Percentiles rank a stretch among this genome's conserved stretches.
Evolutionary conservation across 2,329 filamentous ascomycete genomes (phyloP).

Genomic region (Fusarium denticulatum): DNA sequence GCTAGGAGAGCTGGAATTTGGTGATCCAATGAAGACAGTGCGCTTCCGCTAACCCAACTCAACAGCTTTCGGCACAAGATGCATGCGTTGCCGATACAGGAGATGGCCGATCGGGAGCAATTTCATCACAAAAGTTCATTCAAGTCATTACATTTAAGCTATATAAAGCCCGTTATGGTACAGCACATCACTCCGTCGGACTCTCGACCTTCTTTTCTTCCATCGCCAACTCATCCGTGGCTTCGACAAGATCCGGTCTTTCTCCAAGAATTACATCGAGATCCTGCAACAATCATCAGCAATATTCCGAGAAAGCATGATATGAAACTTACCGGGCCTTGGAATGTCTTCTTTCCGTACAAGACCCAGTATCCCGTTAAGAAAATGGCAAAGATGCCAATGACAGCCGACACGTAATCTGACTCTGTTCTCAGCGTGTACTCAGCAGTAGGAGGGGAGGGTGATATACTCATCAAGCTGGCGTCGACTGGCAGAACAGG

Average conservation of each 20-base stretch:
- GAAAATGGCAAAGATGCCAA: constrained; percentile 46
- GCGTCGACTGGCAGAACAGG: constrained; percentile 24
- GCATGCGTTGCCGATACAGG: not conserved
- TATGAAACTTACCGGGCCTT: constrained; percentile 21
- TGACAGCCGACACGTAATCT: constrained; percentile 52
- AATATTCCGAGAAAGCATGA: accelerated
- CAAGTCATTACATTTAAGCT: not conserved
- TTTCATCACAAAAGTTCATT: not conserved
- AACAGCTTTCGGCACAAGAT: not conserved
- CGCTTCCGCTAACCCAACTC: not conserved
- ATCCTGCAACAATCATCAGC: not conserved
- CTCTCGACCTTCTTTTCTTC: constrained; percentile 22
- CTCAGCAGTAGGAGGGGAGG: no score
- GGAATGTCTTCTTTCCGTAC: constrained; percentile 28
- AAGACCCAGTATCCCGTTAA: constrained; percentile 20
- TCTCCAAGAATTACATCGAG: constrained; percentile 28
- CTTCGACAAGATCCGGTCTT: constrained; percentile 1
- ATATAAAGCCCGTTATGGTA: not conserved
- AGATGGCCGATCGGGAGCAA: accelerated
- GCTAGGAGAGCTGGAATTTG: not conserved
- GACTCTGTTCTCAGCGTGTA: not conserved
- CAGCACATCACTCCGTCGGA: not conserved
- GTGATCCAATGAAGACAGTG: not conserved
- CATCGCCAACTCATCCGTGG: constrained; percentile 19
- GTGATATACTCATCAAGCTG: constrained; percentile 28